These are phyloP conservation scores for Penicillium sp. DNA, from an alignment of 2,329 filamentous ascomycete genomes.

Conservation along the genomic window DNA sequence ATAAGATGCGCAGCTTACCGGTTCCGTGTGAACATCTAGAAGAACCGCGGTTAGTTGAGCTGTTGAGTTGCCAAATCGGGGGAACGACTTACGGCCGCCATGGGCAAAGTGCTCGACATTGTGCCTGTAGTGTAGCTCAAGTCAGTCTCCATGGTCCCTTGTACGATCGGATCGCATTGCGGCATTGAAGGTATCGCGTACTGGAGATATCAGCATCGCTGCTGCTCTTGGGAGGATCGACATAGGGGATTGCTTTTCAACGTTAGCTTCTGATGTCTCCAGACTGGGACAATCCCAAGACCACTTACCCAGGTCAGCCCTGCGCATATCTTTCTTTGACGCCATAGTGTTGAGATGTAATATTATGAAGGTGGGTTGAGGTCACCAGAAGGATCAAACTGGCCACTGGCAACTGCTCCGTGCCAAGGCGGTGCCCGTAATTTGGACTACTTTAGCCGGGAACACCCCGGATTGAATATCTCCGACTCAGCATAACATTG, in stretches of 20 bases:
- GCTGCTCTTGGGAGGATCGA: constrained; percentile 66
- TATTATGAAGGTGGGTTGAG: constrained; percentile 5
- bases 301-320: constrained; percentile 65
- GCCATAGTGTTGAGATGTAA: constrained; percentile 50
- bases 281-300: background rate
- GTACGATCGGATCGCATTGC: background rate
- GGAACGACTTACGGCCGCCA: constrained; percentile 67
- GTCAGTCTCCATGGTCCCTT: constrained; percentile 15
- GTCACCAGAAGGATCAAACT: constrained; percentile 9
- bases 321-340: constrained; percentile 70
- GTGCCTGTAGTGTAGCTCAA: constrained; percentile 44
- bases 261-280: background rate
- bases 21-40: constrained; percentile 84
- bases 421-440: constrained; percentile 9
- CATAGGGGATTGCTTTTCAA: constrained; percentile 75
- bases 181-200: constrained; percentile 48
- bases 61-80: constrained; percentile 11
- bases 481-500: background rate
- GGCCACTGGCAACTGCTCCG: background rate
- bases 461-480: constrained; percentile 10
- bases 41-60: constrained; percentile 15
- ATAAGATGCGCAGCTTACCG: constrained; percentile 52
- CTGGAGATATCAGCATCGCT: constrained; percentile 66
- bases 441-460: constrained; percentile 8
- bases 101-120: constrained; percentile 76